phyloP scores from a whole-genome alignment of 2,329 filamentous ascomycete species.

The Talaromyces islandicus region DNA sequence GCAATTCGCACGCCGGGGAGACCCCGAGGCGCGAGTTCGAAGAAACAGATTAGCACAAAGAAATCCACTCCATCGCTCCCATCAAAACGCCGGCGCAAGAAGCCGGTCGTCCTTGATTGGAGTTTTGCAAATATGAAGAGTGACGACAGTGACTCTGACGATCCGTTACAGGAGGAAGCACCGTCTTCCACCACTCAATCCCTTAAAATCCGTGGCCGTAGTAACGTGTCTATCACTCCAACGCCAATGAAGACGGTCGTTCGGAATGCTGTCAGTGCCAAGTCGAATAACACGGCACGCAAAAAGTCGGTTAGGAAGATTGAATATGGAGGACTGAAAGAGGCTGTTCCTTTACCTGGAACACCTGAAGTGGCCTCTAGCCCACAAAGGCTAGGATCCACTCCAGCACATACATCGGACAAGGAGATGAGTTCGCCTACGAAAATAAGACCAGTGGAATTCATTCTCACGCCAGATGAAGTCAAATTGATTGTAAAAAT shows the following conservation, averaged over 20 bases:
- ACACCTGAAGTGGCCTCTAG: conserved; percentile 7
- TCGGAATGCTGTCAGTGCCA: background rate
- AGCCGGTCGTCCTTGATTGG: conserved; percentile 29
- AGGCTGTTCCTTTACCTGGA: background rate
- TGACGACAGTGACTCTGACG: conserved; percentile 36
- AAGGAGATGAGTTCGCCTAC: conserved; percentile 9
- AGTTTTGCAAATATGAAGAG: conserved; percentile 26
- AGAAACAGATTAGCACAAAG: conserved; percentile 16
- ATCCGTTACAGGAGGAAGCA: conserved; percentile 32
- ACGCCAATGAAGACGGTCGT: background rate
- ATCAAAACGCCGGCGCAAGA: conserved; percentile 21
- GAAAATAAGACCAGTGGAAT: conserved; percentile 13
- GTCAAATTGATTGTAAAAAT: conserved; percentile 24
- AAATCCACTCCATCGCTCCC: conserved; percentile 15
- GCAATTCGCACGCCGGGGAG: conserved; percentile 19
- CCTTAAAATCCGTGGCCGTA: background rate
- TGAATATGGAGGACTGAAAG: background rate
- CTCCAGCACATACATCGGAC: background rate
- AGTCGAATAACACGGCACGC: background rate
- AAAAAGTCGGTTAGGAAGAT: background rate
- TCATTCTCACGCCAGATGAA: conserved; percentile 25
- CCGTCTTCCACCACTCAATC: conserved; percentile 19
- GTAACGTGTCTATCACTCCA: background rate
- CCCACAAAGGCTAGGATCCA: background rate
- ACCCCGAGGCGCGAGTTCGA: conserved; percentile 18